Evolutionary conservation across 305 asterid species (phyloP).

Genomic region (Coffea humblotiana): DNA sequence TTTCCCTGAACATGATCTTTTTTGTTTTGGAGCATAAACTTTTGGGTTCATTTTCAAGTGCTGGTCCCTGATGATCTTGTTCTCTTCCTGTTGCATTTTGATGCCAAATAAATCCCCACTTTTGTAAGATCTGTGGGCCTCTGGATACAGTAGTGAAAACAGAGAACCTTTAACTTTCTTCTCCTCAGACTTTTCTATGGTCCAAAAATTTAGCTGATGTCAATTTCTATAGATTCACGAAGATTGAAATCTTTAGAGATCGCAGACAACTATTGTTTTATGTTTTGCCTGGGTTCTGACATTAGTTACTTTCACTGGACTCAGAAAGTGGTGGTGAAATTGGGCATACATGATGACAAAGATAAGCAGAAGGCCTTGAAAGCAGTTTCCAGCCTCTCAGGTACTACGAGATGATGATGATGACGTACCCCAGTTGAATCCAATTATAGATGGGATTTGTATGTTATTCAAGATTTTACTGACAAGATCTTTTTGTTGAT

Average conservation of each 20-base stretch:
- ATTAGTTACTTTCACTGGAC: not conserved
- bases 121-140: conserved; percentile 7
- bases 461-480: not conserved
- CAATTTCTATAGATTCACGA: not conserved
- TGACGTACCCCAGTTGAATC: not conserved
- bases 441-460: not conserved
- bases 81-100: not conserved
- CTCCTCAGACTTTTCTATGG: not conserved
- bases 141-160: not conserved
- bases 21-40: not conserved
- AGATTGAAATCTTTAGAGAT: no score
- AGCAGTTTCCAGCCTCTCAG: conserved; percentile 38
- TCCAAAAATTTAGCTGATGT: not conserved
- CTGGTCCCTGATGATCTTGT: not conserved
- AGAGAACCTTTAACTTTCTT: not conserved
- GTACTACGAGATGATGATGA: conserved; percentile 1
- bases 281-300: not conserved
- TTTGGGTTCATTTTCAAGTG: not conserved
- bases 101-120: not conserved
- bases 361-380: conserved; percentile 42
- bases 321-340: conserved; percentile 46
- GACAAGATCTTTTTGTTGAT: not conserved
- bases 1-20: not conserved
- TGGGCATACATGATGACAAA: conserved; percentile 32
- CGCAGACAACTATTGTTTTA: not conserved